These are phyloP conservation scores for Scleromitrula shiraiana DNA, from an alignment of 2,329 filamentous ascomycete genomes.

Conservation along the genomic window DNA sequence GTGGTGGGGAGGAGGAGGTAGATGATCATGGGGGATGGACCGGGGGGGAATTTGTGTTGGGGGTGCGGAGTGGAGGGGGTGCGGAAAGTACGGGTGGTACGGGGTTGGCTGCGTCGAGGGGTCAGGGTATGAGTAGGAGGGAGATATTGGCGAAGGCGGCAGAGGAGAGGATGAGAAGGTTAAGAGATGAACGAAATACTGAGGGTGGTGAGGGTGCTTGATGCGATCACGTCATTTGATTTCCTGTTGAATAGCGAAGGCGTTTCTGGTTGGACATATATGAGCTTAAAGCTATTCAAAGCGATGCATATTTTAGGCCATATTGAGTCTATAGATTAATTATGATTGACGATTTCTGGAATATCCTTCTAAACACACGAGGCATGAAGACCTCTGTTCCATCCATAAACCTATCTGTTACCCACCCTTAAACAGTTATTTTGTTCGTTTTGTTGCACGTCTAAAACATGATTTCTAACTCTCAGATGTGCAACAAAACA, in stretches of 20 bases:
- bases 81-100: conserved; percentile 30
- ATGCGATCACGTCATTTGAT: neutral
- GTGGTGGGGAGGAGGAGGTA: conserved; percentile 44
- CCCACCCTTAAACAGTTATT: too few species aligned
- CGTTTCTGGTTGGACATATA: neutral
- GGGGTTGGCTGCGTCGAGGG: conserved; percentile 12
- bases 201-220: neutral
- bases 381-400: too few species aligned
- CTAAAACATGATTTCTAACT: too few species aligned
- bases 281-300: too few species aligned
- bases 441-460: too few species aligned
- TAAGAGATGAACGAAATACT: conserved; percentile 15
- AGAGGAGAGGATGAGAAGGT: conserved; percentile 44
- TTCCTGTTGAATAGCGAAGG: conserved; percentile 15
- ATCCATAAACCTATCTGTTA: too few species aligned
- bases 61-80: conserved; percentile 40
- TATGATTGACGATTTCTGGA: neutral
- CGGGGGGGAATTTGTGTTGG: conserved; percentile 70
- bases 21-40: conserved; percentile 70
- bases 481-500: too few species aligned
- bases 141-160: conserved; percentile 69
- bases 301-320: neutral
- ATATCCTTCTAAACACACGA: neutral
- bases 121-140: conserved; percentile 51
- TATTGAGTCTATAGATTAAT: neutral